Evolutionary conservation across 768 basidiomycete species (phyloP), one percentile per base, ranked within the genome.

Genomic region (Psilocybe cubensis): DNA sequence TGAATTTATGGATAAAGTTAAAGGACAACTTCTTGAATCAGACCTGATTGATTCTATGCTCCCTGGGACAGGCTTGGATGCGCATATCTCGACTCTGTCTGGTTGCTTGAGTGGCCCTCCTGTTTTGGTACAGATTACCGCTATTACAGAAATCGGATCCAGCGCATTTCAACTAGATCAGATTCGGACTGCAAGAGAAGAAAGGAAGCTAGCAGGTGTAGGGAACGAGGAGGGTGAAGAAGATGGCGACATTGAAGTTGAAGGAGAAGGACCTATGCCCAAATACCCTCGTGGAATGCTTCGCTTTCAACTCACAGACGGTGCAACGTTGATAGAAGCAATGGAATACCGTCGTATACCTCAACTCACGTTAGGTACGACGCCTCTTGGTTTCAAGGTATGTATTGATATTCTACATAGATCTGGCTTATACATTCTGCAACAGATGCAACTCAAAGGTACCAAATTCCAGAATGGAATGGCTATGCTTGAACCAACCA

Each of bases 301-400:
- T 54, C 80, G 74, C 42, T 78, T 97, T 25, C 79, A 87, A 62
- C 70, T 97, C 49, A 87, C 84, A 51, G 96, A 98, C 68, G 96
- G 96, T n/a, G 69, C 75, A 12, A 81, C 77, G 2, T 79, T 73
- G 3, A 69, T 96, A 28, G 79, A 81, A 31, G 96, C 91, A 2
- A 86, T 96, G 60, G 96, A 98, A 67, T 93, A 88, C 61, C 83
- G 82, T 52, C 72, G 78, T 21, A 68, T 97, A 25, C 82, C 83
- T 1, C 78, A 84, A 42, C 61, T 98, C 18, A 79, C 79, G 47
- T 78, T 98, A 17, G 91, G 89, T 7, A 83, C 80, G 18, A 96
- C 94, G 0, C 83, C 83, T 2, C 74, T 96, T 27, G 96, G 96
- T 8, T 91, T 76, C 66, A 98, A 98, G 79, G 95, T 92, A 59